phyloP scores from a whole-genome alignment of 306 rosid species.

The Fragaria nilgerrensis region DNA sequence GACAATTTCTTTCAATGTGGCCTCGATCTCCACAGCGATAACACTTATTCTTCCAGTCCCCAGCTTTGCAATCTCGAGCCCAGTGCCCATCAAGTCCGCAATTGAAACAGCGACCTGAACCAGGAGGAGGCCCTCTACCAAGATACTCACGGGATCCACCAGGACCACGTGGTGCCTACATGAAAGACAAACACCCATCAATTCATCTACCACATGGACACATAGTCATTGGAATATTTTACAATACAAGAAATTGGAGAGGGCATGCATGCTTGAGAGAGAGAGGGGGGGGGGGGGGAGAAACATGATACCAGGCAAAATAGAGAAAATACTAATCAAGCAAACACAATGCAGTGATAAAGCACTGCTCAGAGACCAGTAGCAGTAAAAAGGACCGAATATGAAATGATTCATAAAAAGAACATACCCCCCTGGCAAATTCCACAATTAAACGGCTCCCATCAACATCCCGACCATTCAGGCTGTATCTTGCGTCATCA shows the following conservation, averaged over 20 bases:
- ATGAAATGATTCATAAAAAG: neutral
- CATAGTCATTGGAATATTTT: neutral
- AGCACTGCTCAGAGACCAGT: neutral
- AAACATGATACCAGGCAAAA: neutral
- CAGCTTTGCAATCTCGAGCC: constrained; percentile 61
- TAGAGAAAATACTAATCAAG: neutral
- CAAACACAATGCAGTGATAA: neutral
- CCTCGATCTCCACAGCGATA: constrained; percentile 56
- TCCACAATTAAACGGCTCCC: constrained; percentile 50
- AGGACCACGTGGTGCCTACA: constrained; percentile 46
- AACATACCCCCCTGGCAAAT: constrained; percentile 46
- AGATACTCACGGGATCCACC: constrained; percentile 50
- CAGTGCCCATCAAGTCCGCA: constrained; percentile 60
- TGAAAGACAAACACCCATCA: constrained; percentile 7
- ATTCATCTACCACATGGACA: neutral
- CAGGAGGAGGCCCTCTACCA: constrained; percentile 56
- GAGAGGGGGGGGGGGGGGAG: neutral
- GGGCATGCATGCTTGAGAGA: neutral
- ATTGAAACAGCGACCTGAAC: constrained; percentile 55
- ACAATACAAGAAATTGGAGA: neutral
- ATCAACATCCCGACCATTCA: constrained; percentile 45
- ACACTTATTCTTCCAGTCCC: constrained; percentile 56
- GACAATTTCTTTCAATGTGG: constrained; percentile 52
- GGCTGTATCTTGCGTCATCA: constrained; percentile 49
- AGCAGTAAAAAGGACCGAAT: neutral